Conservation (phyloP, 352 stramenopile species). For the Nothophytophthora sp. region DNA sequence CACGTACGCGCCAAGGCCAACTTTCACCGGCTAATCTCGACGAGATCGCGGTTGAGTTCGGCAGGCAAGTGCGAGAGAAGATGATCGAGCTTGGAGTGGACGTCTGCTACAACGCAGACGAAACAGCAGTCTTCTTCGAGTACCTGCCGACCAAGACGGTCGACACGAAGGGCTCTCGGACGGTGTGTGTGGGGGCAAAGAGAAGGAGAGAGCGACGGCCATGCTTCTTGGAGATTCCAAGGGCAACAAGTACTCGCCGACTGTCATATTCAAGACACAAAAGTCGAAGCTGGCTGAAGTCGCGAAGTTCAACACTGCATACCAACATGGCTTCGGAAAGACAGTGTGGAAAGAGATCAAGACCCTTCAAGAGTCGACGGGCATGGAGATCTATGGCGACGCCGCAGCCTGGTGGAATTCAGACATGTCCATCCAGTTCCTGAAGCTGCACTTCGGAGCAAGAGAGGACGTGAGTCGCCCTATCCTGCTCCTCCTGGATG, state of each 20-base stretch:
- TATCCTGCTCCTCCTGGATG: conserved; percentile 8
- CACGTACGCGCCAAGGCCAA: no score
- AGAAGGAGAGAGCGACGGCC: conserved; percentile 18
- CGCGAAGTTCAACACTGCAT: conserved; percentile 3
- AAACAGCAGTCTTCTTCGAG: conserved; percentile 4
- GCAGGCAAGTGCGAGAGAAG: no score
- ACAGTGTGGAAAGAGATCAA: not conserved
- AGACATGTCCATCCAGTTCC: conserved; percentile 17
- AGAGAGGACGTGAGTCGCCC: not conserved
- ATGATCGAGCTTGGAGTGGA: no score
- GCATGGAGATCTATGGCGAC: not conserved
- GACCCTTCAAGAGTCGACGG: not conserved
- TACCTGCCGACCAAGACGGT: conserved; percentile 7
- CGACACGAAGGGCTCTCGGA: not conserved
- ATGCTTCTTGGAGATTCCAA: conserved; percentile 25
- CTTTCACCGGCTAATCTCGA: no score
- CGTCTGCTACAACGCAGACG: no score
- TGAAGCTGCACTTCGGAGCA: conserved; percentile 15
- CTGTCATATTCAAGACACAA: conserved; percentile 24
- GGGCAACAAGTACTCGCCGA: conserved; percentile 22
- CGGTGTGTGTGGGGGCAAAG: conserved; percentile 21
- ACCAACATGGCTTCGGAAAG: not conserved
- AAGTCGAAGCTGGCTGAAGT: not conserved
- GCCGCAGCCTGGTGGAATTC: conserved; percentile 26
- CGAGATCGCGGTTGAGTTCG: no score